Conservation (phyloP, 2,329 filamentous ascomycete species). For the Davidsoniella australis region DNA sequence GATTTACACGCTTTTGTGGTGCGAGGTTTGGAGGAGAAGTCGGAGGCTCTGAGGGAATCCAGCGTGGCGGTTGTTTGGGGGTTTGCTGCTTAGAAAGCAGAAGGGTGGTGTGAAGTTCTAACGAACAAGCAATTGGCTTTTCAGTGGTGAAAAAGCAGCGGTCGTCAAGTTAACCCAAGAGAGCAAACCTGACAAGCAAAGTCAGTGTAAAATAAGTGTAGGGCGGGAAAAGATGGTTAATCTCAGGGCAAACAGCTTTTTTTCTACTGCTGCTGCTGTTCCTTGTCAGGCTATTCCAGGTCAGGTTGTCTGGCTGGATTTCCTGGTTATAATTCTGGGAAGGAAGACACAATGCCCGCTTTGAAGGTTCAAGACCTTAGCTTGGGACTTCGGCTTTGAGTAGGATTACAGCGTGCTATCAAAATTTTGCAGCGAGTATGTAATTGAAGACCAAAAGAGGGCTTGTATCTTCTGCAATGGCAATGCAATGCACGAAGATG, state of each 20-base stretch:
- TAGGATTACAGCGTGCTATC: too few relatives aligned
- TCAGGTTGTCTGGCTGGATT: neutral
- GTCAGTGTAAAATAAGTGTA: neutral
- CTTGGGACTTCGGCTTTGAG: neutral
- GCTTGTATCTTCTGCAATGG: too few relatives aligned
- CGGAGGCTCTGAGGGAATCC: slow-evolving; percentile 11
- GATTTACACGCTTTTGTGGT: slow-evolving; percentile 10
- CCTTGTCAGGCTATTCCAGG: neutral
- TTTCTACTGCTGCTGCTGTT: neutral
- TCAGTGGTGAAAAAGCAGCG: too few relatives aligned
- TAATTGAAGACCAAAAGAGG: too few relatives aligned
- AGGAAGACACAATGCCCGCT: neutral
- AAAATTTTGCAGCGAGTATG: too few relatives aligned
- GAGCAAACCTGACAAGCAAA: slow-evolving; percentile 1
- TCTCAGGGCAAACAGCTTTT: neutral
- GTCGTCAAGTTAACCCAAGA: too few relatives aligned
- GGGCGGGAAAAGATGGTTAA: neutral
- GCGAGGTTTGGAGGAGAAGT: slow-evolving; percentile 8
- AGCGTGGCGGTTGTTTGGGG: slow-evolving; percentile 9
- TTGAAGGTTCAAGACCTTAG: neutral
- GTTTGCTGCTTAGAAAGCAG: slow-evolving; percentile 2
- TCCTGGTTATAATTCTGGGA: neutral
- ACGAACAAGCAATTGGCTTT: neutral
- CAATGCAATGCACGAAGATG: neutral
- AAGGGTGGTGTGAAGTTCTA: slow-evolving; percentile 3